A percentile compares a stretch with the other conserved stretches of the same genome.
phyloP scores from a whole-genome alignment of 108 stramenopile genomes.

The Skeletonema grethae region DNA sequence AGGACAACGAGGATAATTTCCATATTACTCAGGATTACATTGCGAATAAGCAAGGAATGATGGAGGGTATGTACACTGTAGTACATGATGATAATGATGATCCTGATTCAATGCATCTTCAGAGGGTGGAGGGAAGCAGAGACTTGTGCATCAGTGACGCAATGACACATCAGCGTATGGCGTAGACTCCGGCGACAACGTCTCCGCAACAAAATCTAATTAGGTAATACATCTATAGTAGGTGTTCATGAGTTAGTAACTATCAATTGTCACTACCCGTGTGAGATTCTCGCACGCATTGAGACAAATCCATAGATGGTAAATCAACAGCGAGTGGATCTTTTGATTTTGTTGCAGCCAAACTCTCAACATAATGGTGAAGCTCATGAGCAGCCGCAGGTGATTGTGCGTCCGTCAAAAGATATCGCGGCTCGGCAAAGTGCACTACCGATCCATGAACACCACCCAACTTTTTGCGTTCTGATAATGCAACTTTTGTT shows the following conservation, averaged over 20 bases:
- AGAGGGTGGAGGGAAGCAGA: neutral
- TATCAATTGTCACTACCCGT: neutral
- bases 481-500: slow-evolving; percentile 10
- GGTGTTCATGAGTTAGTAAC: neutral
- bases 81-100: slow-evolving; percentile 2
- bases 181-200: neutral
- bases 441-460: slow-evolving; percentile 30
- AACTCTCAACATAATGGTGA: neutral
- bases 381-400: neutral
- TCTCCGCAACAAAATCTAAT: neutral
- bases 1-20: neutral
- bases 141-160: neutral
- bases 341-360: neutral
- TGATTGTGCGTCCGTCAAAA: slow-evolving; percentile 1
- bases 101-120: neutral
- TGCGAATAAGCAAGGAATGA: neutral
- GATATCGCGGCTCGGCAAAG: slow-evolving; percentile 15
- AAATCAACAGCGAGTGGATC: neutral
- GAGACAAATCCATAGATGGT: neutral
- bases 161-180: too few species aligned
- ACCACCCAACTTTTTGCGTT: slow-evolving; percentile 22
- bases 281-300: neutral
- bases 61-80: slow-evolving; percentile 9
- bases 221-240: neutral
- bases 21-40: neutral